These are phyloP conservation scores for Blastocystis sp. DNA, from an alignment of 352 stramenopile species.

Conservation along the genomic window DNA sequence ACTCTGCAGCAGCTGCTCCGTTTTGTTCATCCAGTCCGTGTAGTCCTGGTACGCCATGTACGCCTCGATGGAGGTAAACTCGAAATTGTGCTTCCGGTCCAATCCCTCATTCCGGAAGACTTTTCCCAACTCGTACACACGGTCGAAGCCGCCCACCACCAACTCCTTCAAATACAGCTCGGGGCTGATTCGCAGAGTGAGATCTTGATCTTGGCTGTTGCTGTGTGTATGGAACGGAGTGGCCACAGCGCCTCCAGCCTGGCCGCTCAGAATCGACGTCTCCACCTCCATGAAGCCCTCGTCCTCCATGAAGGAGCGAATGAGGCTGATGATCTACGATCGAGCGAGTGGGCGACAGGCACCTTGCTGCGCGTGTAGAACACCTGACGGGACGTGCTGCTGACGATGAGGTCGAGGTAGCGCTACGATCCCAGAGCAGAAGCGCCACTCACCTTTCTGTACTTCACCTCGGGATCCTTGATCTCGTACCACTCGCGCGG, in stretches of 20 bases:
- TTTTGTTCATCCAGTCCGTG: conserved; percentile 93
- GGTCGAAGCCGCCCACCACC: conserved; percentile 92
- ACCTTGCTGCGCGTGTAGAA: conserved; percentile 80
- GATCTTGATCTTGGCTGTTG: conserved; percentile 90
- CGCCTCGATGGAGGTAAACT: conserved; percentile 97
- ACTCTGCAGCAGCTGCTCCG: conserved; percentile 77
- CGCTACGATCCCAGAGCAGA: conserved; percentile 83
- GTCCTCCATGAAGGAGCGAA: conserved; percentile 33
- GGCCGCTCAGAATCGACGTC: conserved; percentile 92
- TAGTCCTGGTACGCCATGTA: conserved; percentile 98
- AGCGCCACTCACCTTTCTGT: conserved; percentile 71
- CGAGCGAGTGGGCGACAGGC: conserved; percentile 70
- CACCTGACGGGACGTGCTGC: conserved; percentile 85
- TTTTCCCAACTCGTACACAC: conserved; percentile 95
- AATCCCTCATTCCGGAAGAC: conserved; percentile 99
- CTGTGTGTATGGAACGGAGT: conserved; percentile 93
- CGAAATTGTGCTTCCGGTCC: conserved; percentile 93
- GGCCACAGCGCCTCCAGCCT: conserved; percentile 88
- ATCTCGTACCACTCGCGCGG: conserved; percentile 79
- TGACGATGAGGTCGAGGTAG: conserved; percentile 94
- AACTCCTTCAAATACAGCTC: conserved; percentile 95
- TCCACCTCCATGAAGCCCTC: conserved; percentile 93
- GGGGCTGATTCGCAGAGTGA: conserved; percentile 92
- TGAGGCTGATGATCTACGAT: conserved; percentile 87
- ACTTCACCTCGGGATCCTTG: conserved; percentile 74